Conservation (phyloP, 129 eudicot genomes). For the Pittosporum tobira region DNA sequence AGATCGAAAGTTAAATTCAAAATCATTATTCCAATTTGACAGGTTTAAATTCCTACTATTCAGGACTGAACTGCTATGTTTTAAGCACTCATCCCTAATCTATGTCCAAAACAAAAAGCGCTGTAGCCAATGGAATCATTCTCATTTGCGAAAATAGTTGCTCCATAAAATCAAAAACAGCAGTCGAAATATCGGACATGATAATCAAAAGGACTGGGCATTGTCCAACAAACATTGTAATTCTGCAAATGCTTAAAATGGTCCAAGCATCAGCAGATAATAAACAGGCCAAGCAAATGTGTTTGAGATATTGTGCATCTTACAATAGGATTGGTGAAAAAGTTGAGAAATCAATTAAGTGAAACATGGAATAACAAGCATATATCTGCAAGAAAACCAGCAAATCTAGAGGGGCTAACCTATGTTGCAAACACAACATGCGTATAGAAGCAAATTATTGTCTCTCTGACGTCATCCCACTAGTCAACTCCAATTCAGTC, state of each 20-base stretch:
- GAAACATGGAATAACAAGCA: background rate
- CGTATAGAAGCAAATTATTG: constrained; percentile 16
- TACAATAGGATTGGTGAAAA: background rate
- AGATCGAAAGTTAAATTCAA: no score
- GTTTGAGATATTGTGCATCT: background rate
- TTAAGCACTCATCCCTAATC: no score
- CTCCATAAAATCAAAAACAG: no score
- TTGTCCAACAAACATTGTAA: background rate
- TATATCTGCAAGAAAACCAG: background rate
- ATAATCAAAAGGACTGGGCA: background rate
- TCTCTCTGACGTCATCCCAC: constrained; percentile 15
- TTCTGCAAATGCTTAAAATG: background rate
- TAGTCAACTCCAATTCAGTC: constrained; percentile 34
- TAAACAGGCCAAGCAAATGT: background rate
- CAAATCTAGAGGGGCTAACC: background rate
- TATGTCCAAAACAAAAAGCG: no score
- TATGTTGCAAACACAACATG: constrained; percentile 1
- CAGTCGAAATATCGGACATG: background rate
- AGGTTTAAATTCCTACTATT: no score
- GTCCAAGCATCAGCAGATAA: background rate
- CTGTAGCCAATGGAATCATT: no score
- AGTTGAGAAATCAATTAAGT: no score
- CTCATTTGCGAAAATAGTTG: no score
- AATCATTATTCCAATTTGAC: no score
- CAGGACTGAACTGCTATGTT: no score